Evolutionary conservation across 202 grass and related monocot species (phyloP).

Genomic region (Dendrocalamus latiflorus): DNA sequence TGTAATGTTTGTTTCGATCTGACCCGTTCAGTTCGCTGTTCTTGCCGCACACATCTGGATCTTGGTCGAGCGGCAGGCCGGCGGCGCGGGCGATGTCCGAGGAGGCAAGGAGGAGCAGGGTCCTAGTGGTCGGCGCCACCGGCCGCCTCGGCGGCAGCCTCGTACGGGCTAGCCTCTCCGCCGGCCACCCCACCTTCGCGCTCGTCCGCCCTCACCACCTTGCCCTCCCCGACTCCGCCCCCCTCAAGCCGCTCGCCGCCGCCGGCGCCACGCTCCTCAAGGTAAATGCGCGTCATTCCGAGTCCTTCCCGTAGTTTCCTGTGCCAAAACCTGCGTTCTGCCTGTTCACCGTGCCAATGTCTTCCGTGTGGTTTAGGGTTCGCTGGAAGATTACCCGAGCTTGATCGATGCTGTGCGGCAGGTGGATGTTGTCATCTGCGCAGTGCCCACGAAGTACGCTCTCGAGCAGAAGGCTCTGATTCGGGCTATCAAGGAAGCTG

Average conservation of each 20-base stretch:
- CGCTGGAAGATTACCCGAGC: conserved; percentile 72
- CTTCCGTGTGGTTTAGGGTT: conserved; percentile 45
- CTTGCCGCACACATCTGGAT: background rate
- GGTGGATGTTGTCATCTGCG: conserved; percentile 82
- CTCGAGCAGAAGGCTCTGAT: conserved; percentile 74
- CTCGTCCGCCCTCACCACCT: conserved; percentile 61
- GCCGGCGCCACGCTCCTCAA: conserved; percentile 61
- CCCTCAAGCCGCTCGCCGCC: conserved; percentile 43
- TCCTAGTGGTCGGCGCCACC: conserved; percentile 78
- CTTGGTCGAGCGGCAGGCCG: background rate
- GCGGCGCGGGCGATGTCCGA: conserved; percentile 11
- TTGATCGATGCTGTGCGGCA: conserved; percentile 60
- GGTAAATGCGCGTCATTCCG: conserved; percentile 16
- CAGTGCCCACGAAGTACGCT: conserved; percentile 59
- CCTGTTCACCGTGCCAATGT: background rate
- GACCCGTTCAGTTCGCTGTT: no score
- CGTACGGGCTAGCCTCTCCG: conserved; percentile 52
- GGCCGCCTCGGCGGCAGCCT: conserved; percentile 58
- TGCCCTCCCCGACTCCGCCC: conserved; percentile 12
- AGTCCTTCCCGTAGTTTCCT: background rate
- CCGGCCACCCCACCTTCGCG: conserved; percentile 58
- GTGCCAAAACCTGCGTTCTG: background rate
- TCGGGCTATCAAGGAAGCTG: conserved; percentile 80
- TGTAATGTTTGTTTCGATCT: no score
- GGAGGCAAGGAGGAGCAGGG: conserved; percentile 44